Conservation (phyloP, 768 basidiomycete species). For the Leccinum longicurvipes region DNA sequence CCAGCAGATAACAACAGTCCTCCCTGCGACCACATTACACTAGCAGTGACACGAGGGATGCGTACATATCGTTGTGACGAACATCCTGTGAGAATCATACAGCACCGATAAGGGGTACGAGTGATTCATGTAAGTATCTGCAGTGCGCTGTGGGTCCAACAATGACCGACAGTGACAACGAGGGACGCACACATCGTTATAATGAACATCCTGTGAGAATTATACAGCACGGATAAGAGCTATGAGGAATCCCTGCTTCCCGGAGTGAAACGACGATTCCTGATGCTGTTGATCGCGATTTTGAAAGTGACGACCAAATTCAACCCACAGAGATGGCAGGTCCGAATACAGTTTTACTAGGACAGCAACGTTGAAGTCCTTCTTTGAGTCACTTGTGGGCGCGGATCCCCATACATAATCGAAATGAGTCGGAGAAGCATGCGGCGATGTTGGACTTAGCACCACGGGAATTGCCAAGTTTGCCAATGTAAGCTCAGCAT, state of each 20-base stretch:
- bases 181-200: neutral
- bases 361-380: neutral
- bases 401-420: slow-evolving; percentile 1
- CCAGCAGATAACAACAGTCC: neutral
- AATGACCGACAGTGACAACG: no score
- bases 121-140: no score
- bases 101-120: no score
- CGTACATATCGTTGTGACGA: neutral
- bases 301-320: no score
- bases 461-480: no score
- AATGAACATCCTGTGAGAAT: slow-evolving; percentile 3
- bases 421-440: neutral
- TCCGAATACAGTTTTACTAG: neutral
- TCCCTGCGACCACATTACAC: neutral
- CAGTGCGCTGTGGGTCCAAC: no score
- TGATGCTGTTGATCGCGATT: neutral
- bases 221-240: neutral
- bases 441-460: neutral
- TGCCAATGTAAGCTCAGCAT: no score
- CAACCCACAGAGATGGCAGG: no score
- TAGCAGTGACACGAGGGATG: neutral
- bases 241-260: neutral
- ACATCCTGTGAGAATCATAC: slow-evolving; percentile 3
- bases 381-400: slow-evolving; percentile 8
- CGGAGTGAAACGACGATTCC: neutral